Evolutionary conservation across 2,329 filamentous ascomycete genomes (phyloP).

Genomic region (Periconia macrospinosa): DNA sequence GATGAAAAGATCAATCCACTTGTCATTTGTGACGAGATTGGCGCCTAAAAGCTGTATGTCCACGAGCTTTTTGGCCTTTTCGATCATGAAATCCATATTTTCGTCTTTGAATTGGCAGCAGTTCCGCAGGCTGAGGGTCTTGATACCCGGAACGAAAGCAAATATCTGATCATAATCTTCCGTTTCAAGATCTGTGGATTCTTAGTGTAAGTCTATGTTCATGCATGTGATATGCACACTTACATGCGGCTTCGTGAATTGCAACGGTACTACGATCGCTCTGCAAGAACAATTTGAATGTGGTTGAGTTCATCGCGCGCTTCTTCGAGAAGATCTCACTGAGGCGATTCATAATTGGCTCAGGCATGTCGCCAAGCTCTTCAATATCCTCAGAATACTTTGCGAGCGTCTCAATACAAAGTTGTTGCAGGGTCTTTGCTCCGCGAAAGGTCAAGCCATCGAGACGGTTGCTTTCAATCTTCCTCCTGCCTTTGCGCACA

Average conservation of each 20-base stretch:
- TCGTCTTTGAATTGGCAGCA: slow-evolving; percentile 90
- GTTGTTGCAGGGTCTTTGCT: slow-evolving; percentile 68
- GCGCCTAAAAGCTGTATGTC: slow-evolving; percentile 79
- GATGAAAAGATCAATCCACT: slow-evolving; percentile 72
- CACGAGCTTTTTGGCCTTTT: slow-evolving; percentile 69
- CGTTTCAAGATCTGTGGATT: slow-evolving; percentile 64
- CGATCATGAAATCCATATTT: slow-evolving; percentile 78
- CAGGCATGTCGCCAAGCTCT: slow-evolving; percentile 65
- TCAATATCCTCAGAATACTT: slow-evolving; percentile 66
- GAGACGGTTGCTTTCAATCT: slow-evolving; percentile 79
- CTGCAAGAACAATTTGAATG: slow-evolving; percentile 53
- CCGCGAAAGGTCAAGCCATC: slow-evolving; percentile 71
- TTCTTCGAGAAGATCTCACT: slow-evolving; percentile 67
- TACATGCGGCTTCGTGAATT: slow-evolving; percentile 63
- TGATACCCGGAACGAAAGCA: slow-evolving; percentile 69
- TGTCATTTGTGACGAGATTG: slow-evolving; percentile 76
- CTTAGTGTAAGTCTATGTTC: slow-evolving; percentile 44
- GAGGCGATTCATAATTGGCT: slow-evolving; percentile 58
- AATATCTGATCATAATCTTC: slow-evolving; percentile 83
- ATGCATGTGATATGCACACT: slow-evolving; percentile 20
- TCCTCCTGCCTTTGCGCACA: slow-evolving; percentile 66
- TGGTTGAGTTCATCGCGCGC: slow-evolving; percentile 58
- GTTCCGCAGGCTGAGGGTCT: slow-evolving; percentile 74
- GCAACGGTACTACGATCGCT: slow-evolving; percentile 59
- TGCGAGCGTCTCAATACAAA: slow-evolving; percentile 66